Evolutionary conservation across 1,284 basidiomycete genomes (phyloP).

Genomic region (Phellopilus nigrolimitatus): DNA sequence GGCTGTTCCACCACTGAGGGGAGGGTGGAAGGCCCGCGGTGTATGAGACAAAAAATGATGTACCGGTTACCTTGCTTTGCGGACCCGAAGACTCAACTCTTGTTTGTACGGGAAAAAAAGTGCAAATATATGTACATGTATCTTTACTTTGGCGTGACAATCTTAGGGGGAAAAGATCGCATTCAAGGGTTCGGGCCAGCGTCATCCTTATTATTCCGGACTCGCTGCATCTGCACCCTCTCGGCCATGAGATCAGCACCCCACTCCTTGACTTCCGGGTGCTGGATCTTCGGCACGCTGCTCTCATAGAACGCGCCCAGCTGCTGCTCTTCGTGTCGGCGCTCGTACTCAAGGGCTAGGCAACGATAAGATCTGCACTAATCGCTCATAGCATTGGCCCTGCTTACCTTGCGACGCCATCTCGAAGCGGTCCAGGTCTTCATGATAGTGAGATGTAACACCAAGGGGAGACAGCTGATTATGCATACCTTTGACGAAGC

Average conservation of each 20-base stretch:
- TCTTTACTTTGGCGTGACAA: too few species aligned
- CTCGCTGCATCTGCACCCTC: conserved; percentile 27
- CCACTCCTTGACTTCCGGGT: conserved; percentile 77
- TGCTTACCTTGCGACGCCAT: conserved; percentile 76
- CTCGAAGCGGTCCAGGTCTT: conserved; percentile 91
- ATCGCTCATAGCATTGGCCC: not conserved
- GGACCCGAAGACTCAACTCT: too few species aligned
- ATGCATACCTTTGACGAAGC: conserved; percentile 81
- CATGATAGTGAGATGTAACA: not conserved
- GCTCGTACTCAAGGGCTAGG: conserved; percentile 71
- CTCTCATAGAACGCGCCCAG: conserved; percentile 74
- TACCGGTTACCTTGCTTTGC: not conserved
- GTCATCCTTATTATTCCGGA: not conserved
- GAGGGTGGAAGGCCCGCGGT: not conserved
- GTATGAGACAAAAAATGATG: not conserved
- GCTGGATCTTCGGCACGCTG: conserved; percentile 66
- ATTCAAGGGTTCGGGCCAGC: too few species aligned
- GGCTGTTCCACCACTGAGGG: conserved; percentile 76
- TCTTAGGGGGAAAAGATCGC: too few species aligned
- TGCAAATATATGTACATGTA: not conserved
- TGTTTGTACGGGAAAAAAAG: not conserved
- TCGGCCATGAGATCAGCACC: conserved; percentile 61
- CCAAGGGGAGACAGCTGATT: not conserved
- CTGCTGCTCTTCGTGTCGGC: conserved; percentile 36
- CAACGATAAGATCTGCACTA: not conserved